These are phyloP conservation scores for Fraxinus anomala DNA, from an alignment of 257 asterid species.

Conservation along the genomic window DNA sequence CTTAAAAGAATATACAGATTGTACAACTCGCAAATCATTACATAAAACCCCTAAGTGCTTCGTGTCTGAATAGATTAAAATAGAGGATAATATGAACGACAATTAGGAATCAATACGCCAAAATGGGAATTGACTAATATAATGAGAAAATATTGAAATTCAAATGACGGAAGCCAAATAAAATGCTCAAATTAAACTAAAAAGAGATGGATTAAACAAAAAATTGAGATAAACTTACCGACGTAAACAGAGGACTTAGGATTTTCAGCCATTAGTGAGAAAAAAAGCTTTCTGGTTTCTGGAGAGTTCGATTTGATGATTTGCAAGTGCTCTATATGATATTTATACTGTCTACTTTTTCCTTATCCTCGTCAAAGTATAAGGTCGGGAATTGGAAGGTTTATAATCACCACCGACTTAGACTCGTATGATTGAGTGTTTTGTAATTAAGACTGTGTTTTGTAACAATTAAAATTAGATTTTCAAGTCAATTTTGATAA, in stretches of 20 bases:
- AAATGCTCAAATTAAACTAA: neutral
- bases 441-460: too few relatives aligned
- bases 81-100: neutral
- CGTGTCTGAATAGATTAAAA: neutral
- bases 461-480: too few relatives aligned
- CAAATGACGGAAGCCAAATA: neutral
- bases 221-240: constrained; percentile 43
- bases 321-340: neutral
- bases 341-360: neutral
- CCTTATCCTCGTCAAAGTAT: neutral
- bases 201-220: neutral
- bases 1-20: neutral
- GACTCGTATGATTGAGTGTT: neutral
- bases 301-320: neutral
- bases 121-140: neutral
- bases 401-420: neutral
- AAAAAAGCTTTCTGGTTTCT: too few relatives aligned
- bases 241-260: constrained; percentile 57
- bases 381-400: neutral
- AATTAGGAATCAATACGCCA: neutral
- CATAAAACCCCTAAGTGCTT: neutral
- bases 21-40: neutral
- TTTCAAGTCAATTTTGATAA: too few relatives aligned
- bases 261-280: constrained; percentile 49
- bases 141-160: neutral